phyloP scores from a whole-genome alignment of 371 early-diverging fungal species.

The Thermomucor indicae-seudaticae region DNA sequence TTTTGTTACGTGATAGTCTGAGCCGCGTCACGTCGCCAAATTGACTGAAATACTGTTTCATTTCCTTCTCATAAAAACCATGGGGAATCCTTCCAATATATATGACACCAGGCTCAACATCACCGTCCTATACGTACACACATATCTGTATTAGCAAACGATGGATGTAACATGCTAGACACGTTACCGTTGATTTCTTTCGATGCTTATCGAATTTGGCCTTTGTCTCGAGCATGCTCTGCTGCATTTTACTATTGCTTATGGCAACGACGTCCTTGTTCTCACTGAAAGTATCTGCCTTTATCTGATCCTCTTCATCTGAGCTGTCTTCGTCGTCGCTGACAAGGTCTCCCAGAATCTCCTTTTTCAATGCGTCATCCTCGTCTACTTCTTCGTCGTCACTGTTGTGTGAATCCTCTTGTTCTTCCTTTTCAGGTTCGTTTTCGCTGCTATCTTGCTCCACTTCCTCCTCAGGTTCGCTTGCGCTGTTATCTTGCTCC shows the following conservation, averaged over 20 bases:
- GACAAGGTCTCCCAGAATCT: conserved; percentile 45
- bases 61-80: conserved; percentile 93
- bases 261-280: conserved; percentile 49
- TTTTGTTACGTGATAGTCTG: conserved; percentile 82
- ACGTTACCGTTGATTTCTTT: conserved; percentile 29
- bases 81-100: conserved; percentile 92
- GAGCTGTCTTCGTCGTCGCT: conserved; percentile 44
- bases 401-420: conserved; percentile 3
- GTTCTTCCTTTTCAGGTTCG: conserved; percentile 1
- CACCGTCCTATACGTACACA: neutral
- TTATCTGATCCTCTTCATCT: conserved; percentile 27
- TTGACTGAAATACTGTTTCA: conserved; percentile 86
- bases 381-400: conserved; percentile 31
- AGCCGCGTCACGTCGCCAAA: conserved; percentile 84
- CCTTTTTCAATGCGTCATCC: conserved; percentile 35
- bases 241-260: conserved; percentile 22
- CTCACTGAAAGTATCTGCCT: conserved; percentile 29
- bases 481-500: neutral
- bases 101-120: conserved; percentile 60
- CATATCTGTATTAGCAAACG: neutral
- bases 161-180: too few species aligned
- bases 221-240: conserved; percentile 33
- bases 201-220: conserved; percentile 28
- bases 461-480: neutral
- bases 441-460: conserved; percentile 6